Base-by-base conservation (phyloP, 108 stramenopile genomes). In the Nitzschia sp. region DNA sequence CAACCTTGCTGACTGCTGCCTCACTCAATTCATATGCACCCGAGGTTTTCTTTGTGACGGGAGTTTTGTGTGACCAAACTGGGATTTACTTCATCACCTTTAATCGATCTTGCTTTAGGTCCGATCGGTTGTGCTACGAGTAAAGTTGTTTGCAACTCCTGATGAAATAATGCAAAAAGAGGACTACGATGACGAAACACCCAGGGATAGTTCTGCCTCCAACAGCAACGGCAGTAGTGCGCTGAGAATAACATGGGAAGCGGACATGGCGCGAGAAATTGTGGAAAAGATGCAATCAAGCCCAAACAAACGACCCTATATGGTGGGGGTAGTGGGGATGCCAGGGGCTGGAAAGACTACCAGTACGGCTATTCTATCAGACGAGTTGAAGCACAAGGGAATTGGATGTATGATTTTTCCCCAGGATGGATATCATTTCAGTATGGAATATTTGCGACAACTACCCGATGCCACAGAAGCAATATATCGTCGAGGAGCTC, bases 401-500 rank as follows among this genome's bases (percentile, higher is more conserved):
- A 11, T 62, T 22, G 43, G 22, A 22, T 40, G 43, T 46, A 70
- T 70, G 67, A 53, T 69, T 54, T 63, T 70, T 54, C 75, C 75
- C 9, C 46, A 59, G 9, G 84, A 85, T 70, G 84, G 84, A 42
- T 85, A 81, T 63, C 84, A 85, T 59, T 43, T 53, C 41, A 44
- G 75, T 0, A 50, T 79, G 17, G 57, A 64, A 19, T 39, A 75
- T 2, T 62, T 85, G 15, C 20, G 37, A 29, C 55, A 44, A 3
- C 54, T 78, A 64, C 50, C 53, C 29, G 64, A 85, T 66, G 51
- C 80, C 3, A 55, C 68, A 5, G 80, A 85, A 44, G 63, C 48
- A 51, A 73, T 85, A 37, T 85, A 85, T 67, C 69, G 84, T 50
- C 63, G 84, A 55, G 84, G 84, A 21, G 77, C 80, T 9, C 73